Percentiles rank a stretch among this genome's conserved stretches.
phyloP scores from a whole-genome alignment of 2,329 filamentous ascomycete species.

The Cytospora chrysosperma region DNA sequence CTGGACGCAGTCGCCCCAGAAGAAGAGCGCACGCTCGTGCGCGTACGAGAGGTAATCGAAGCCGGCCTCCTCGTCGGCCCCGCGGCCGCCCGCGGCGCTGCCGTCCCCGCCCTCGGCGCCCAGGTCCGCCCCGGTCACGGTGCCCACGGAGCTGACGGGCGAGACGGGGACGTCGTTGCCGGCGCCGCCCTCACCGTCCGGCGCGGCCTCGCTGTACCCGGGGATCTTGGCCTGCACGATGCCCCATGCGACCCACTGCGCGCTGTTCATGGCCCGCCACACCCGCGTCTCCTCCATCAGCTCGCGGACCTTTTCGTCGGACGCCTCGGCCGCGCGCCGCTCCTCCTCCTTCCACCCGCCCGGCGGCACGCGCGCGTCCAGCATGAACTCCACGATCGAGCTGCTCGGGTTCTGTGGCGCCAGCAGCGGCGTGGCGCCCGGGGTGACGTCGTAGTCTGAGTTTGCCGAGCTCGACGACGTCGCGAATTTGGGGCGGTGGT shows the following conservation, averaged over 20 bases:
- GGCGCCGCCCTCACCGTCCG: conserved; percentile 42
- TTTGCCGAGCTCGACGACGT: conserved; percentile 37
- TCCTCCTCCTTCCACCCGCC: conserved; percentile 62
- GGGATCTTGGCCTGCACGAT: conserved; percentile 91
- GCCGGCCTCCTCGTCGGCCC: conserved; percentile 64
- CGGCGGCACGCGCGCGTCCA: conserved; percentile 67
- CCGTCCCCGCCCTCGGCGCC: conserved; percentile 28
- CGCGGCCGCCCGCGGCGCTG: conserved; percentile 32
- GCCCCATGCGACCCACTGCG: conserved; percentile 93
- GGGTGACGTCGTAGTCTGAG: conserved; percentile 50
- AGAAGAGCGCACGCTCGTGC: conserved; percentile 86
- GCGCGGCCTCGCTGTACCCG: conserved; percentile 49
- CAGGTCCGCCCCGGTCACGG: conserved; percentile 30
- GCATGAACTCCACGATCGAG: conserved; percentile 70
- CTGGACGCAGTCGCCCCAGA: conserved; percentile 85
- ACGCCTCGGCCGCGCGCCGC: conserved; percentile 58
- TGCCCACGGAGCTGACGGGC: conserved; percentile 20
- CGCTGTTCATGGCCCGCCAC: conserved; percentile 86
- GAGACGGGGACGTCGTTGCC: conserved; percentile 16
- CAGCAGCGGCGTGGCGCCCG: conserved; percentile 42
- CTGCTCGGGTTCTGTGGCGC: conserved; percentile 33
- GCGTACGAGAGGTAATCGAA: conserved; percentile 95
- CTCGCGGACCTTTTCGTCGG: conserved; percentile 66
- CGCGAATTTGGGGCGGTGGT: conserved; percentile 70
- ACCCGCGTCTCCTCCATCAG: conserved; percentile 76